phyloP scores from a whole-genome alignment of 2,329 filamentous ascomycete species.

The Botrytis medusae region DNA sequence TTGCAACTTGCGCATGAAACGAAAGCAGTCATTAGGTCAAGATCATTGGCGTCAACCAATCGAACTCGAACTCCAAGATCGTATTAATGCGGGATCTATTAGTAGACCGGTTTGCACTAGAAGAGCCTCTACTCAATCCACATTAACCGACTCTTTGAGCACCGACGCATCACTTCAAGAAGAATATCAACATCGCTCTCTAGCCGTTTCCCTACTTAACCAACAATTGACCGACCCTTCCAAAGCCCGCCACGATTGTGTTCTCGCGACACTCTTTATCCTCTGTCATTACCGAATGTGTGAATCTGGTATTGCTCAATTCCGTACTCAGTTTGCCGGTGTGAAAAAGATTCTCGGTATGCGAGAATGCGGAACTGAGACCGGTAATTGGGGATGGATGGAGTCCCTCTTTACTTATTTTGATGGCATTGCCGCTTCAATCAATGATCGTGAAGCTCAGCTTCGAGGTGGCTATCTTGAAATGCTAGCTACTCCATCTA shows the following conservation, averaged over 20 bases:
- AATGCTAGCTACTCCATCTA: constrained; percentile 63
- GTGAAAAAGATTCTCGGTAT: constrained; percentile 87
- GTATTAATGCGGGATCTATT: constrained; percentile 32
- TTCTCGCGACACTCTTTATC: constrained; percentile 81
- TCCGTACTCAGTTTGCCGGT: constrained; percentile 89
- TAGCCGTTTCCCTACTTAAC: constrained; percentile 81
- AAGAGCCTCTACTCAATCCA: constrained; percentile 31
- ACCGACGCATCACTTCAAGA: constrained; percentile 66
- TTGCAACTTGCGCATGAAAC: constrained; percentile 86
- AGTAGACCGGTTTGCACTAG: constrained; percentile 28
- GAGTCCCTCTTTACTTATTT: constrained; percentile 93
- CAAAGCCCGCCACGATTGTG: constrained; percentile 78
- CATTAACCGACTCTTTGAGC: constrained; percentile 46
- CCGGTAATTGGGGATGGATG: constrained; percentile 80
- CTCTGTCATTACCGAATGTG: constrained; percentile 92
- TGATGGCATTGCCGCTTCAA: constrained; percentile 86
- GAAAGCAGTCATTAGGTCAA: constrained; percentile 62
- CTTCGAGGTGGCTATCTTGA: constrained; percentile 64
- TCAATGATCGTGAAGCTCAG: constrained; percentile 88
- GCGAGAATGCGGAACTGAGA: constrained; percentile 60
- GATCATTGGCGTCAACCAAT: constrained; percentile 48
- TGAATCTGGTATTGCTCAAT: constrained; percentile 88
- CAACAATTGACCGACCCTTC: constrained; percentile 75
- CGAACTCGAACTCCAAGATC: constrained; percentile 39
- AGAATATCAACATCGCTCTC: constrained; percentile 75